phyloP scores from a whole-genome alignment of 164 flowering plant species.

The Aristolochia contorta region DNA sequence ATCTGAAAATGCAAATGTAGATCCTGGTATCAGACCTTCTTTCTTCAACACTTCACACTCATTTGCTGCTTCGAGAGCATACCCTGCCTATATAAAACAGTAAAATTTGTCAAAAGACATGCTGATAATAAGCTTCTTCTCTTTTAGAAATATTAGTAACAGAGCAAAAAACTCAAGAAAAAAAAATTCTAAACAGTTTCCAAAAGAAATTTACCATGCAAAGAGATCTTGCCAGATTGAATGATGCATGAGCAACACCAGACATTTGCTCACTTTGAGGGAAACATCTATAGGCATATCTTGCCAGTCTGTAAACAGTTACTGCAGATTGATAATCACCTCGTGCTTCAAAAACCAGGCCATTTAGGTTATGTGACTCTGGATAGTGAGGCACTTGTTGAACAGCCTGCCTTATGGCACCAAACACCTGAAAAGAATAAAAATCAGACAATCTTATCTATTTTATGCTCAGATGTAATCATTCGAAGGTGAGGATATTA shows the following conservation, averaged over 20 bases:
- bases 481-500: too few relatives aligned
- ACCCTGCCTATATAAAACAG: slow-evolving; percentile 51
- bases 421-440: slow-evolving; percentile 51
- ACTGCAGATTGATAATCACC: slow-evolving; percentile 57
- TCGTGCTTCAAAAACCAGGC: slow-evolving; percentile 68
- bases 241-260: slow-evolving; percentile 37
- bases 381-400: slow-evolving; percentile 76
- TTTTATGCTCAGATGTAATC: too few relatives aligned
- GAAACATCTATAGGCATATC: slow-evolving; percentile 28
- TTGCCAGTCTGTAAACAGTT: slow-evolving; percentile 59
- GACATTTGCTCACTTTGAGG: slow-evolving; percentile 23
- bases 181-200: not conserved
- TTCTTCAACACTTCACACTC: slow-evolving; percentile 61
- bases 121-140: not conserved
- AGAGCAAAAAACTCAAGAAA: not conserved
- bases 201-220: slow-evolving; percentile 35
- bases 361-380: slow-evolving; percentile 76
- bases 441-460: too few relatives aligned
- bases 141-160: not conserved
- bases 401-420: slow-evolving; percentile 75
- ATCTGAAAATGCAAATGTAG: not conserved
- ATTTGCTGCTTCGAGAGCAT: slow-evolving; percentile 42
- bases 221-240: slow-evolving; percentile 77
- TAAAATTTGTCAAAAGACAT: not conserved
- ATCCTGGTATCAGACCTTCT: slow-evolving; percentile 28